These are phyloP conservation scores for Anisodus acutangulus DNA, from an alignment of 257 asterid species.

Conservation along the genomic window DNA sequence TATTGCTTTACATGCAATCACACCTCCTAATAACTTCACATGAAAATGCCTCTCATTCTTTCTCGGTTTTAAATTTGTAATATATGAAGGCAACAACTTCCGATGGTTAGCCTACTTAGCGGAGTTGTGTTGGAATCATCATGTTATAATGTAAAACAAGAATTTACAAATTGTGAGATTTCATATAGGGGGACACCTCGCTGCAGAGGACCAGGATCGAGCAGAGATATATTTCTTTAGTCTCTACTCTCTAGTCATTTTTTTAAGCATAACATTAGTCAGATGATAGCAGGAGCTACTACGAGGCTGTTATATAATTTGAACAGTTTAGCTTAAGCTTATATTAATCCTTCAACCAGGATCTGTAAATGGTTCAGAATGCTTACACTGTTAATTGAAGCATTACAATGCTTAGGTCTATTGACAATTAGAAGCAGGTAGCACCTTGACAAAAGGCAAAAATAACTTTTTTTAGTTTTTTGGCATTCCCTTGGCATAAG, in stretches of 20 bases:
- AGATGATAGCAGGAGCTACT: not conserved
- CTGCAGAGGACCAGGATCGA: not conserved
- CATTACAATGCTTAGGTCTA: not conserved
- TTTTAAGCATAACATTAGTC: not conserved
- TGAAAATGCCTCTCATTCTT: slow-evolving; percentile 19
- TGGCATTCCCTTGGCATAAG: too few relatives aligned
- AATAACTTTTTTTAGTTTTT: too few relatives aligned
- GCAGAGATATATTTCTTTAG: not conserved
- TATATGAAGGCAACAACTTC: not conserved
- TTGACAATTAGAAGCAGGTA: not conserved
- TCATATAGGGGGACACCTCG: not conserved
- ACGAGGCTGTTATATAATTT: not conserved
- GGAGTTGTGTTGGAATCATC: not conserved
- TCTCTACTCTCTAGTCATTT: not conserved
- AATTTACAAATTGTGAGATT: not conserved
- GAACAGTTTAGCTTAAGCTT: not conserved
- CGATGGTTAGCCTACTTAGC: not conserved
- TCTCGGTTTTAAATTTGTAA: not conserved
- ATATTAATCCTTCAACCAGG: slow-evolving; percentile 4
- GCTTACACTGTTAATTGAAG: not conserved
- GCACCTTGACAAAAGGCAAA: slow-evolving; percentile 17
- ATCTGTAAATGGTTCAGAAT: not conserved
- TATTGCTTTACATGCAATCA: not conserved
- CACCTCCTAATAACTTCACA: not conserved
- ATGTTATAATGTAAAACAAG: not conserved